phyloP scores from a whole-genome alignment of 2,329 filamentous ascomycete species.

The Lecanicillium sp. region DNA sequence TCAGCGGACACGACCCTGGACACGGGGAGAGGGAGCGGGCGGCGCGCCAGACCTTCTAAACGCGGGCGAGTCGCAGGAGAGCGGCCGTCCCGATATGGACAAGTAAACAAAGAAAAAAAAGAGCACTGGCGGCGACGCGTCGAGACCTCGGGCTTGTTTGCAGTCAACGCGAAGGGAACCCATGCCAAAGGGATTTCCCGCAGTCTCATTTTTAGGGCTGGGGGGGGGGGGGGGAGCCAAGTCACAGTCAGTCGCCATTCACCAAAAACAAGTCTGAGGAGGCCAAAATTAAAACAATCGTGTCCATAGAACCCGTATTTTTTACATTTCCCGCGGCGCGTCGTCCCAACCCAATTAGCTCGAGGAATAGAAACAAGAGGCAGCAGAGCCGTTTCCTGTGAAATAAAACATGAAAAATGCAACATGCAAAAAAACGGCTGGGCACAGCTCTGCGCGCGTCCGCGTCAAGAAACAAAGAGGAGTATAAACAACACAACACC shows the following conservation, averaged over 20 bases:
- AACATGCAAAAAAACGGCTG: neutral
- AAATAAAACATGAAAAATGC: constrained; percentile 6
- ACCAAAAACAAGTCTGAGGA: neutral
- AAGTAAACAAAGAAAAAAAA: constrained; percentile 10
- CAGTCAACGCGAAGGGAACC: too few relatives aligned
- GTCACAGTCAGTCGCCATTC: neutral
- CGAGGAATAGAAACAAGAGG: constrained; percentile 1
- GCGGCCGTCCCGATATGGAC: constrained; percentile 5
- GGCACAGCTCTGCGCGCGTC: neutral
- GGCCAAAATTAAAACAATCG: neutral
- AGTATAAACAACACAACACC: constrained; percentile 4
- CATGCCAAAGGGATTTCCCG: too few relatives aligned
- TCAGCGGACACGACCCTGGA: too few relatives aligned
- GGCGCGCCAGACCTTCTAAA: neutral
- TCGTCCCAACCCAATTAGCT: constrained; percentile 3
- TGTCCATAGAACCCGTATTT: constrained; percentile 2
- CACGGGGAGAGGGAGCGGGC: too few relatives aligned
- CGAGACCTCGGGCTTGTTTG: too few relatives aligned
- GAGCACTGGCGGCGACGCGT: neutral
- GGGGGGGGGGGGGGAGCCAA: too few relatives aligned
- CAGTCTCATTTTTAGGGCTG: too few relatives aligned
- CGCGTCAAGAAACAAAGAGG: neutral
- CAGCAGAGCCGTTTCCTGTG: neutral
- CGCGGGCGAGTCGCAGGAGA: too few relatives aligned
- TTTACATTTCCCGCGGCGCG: constrained; percentile 4